A percentile compares a stretch with the other conserved stretches of the same genome.
phyloP scores from a whole-genome alignment of 768 basidiomycete species.

The Rhizopogon vinicolor region DNA sequence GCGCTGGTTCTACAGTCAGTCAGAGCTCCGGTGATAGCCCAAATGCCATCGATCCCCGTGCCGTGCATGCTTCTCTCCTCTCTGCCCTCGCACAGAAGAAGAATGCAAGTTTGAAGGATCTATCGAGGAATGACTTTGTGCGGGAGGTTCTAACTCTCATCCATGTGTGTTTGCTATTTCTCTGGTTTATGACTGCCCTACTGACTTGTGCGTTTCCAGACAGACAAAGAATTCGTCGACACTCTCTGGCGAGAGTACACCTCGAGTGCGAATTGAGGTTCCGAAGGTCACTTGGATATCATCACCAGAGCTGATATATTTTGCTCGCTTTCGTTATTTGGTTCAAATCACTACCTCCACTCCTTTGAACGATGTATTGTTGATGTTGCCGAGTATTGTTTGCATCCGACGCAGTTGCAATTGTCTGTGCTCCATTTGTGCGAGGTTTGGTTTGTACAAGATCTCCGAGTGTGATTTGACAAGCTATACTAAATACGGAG shows the following conservation, averaged over 20 bases:
- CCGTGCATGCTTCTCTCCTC: slow-evolving; percentile 18
- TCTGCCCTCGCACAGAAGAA: slow-evolving; percentile 18
- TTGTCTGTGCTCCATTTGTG: background rate
- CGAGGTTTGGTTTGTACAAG: background rate
- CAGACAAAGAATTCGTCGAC: slow-evolving; percentile 63
- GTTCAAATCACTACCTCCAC: background rate
- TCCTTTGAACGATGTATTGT: background rate
- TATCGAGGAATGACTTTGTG: slow-evolving; percentile 55
- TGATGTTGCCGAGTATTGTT: background rate
- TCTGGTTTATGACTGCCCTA: background rate
- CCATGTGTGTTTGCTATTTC: slow-evolving; percentile 39
- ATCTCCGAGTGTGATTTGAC: too few relatives aligned
- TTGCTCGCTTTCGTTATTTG: background rate
- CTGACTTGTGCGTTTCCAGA: slow-evolving; percentile 32
- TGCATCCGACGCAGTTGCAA: background rate
- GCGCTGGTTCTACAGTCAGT: background rate
- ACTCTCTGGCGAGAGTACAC: slow-evolving; percentile 52
- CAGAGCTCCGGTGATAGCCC: background rate
- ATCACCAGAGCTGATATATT: background rate
- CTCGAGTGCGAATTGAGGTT: slow-evolving; percentile 4
- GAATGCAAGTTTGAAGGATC: slow-evolving; percentile 10
- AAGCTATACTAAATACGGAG: too few relatives aligned
- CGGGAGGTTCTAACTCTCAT: slow-evolving; percentile 56
- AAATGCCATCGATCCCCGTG: slow-evolving; percentile 14
- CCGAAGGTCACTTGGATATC: background rate